Percentiles rank a stretch among this genome's conserved stretches.
phyloP scores from a whole-genome alignment of 805 yeast species.

The Barnettozyma siamensis region DNA sequence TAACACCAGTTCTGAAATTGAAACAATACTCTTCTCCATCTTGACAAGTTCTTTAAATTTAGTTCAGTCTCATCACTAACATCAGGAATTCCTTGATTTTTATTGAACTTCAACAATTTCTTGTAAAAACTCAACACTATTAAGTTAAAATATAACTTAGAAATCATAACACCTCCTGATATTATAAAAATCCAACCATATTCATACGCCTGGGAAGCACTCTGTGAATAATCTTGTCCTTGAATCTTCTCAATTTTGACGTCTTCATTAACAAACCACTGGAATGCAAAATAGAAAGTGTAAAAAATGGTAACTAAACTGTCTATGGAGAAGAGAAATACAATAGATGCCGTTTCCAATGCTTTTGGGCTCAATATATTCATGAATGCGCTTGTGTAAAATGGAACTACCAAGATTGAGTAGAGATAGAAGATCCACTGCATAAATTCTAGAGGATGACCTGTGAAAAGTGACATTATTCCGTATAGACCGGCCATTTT shows the following conservation, averaged over 20 bases:
- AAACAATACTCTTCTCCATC: constrained; percentile 25
- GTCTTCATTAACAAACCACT: constrained; percentile 64
- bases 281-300: constrained; percentile 65
- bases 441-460: constrained; percentile 75
- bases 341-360: constrained; percentile 55
- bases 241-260: constrained; percentile 19
- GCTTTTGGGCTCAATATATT: constrained; percentile 50
- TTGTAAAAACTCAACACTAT: constrained; percentile 55
- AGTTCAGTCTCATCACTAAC: constrained; percentile 30
- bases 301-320: constrained; percentile 61
- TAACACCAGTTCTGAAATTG: constrained; percentile 28
- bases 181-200: constrained; percentile 50
- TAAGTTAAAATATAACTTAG: constrained; percentile 56
- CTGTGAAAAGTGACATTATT: constrained; percentile 76
- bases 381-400: constrained; percentile 55
- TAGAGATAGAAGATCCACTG: constrained; percentile 78
- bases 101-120: constrained; percentile 45
- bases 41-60: constrained; percentile 28
- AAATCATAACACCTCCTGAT: constrained; percentile 39
- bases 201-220: constrained; percentile 58
- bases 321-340: constrained; percentile 60
- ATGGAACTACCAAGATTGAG: constrained; percentile 57
- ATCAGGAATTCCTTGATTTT: constrained; percentile 31
- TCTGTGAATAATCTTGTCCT: constrained; percentile 29
- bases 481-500: constrained; percentile 90